Percentiles rank a stretch among this genome's conserved stretches.
phyloP scores from a whole-genome alignment of 371 early-diverging fungal genomes.

The Mucor sp. region DNA sequence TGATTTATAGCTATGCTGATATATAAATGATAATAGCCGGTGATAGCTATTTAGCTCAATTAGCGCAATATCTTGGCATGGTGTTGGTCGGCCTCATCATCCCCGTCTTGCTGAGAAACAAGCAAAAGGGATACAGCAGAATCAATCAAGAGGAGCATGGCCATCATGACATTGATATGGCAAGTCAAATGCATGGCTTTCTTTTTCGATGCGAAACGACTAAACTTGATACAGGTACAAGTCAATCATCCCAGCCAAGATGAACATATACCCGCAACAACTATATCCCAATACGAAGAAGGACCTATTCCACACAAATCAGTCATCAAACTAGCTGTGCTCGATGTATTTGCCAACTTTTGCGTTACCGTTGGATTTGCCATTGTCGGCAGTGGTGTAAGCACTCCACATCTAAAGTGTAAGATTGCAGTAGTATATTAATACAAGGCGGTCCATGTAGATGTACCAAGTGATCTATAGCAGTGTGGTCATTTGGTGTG shows the following conservation, averaged over 20 bases:
- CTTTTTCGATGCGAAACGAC: not conserved
- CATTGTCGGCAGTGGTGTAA: slow-evolving; percentile 76
- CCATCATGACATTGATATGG: not conserved
- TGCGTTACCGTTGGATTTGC: slow-evolving; percentile 74
- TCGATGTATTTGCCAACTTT: slow-evolving; percentile 73
- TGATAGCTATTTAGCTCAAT: slow-evolving; percentile 56
- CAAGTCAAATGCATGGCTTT: slow-evolving; percentile 2
- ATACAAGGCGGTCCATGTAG: slow-evolving; percentile 21
- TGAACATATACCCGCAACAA: not conserved
- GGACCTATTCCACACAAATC: slow-evolving; percentile 50
- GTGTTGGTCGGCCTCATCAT: slow-evolving; percentile 61
- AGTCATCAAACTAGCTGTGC: slow-evolving; percentile 53
- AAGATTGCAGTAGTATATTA: not conserved
- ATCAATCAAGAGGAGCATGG: slow-evolving; percentile 16
- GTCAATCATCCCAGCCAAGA: not conserved
- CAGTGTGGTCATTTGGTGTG: slow-evolving; percentile 78
- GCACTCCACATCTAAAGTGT: not conserved
- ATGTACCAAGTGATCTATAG: slow-evolving; percentile 80
- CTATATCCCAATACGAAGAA: slow-evolving; percentile 13
- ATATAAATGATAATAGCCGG: slow-evolving; percentile 42
- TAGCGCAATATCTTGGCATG: slow-evolving; percentile 61
- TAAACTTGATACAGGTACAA: slow-evolving; percentile 14
- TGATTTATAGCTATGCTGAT: too few relatives aligned
- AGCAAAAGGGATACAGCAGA: slow-evolving; percentile 13
- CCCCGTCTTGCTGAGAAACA: slow-evolving; percentile 34